phyloP scores from a whole-genome alignment of 140 eudicot species.

The Bidens hawaiensis region DNA sequence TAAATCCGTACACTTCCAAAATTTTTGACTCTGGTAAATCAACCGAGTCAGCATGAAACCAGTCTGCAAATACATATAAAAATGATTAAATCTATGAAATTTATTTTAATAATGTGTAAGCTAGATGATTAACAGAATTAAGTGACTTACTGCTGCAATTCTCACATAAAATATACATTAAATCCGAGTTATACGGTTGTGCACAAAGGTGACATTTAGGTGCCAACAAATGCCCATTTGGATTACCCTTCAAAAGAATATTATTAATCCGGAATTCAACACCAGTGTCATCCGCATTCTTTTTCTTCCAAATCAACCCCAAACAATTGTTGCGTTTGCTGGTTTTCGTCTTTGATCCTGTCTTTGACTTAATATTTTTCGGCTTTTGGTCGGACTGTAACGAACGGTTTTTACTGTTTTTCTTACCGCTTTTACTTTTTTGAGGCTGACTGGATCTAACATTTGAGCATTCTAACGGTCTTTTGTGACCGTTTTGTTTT shows the following conservation, averaged over 20 bases:
- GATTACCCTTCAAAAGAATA: conserved; percentile 53
- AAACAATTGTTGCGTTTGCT: conserved; percentile 30
- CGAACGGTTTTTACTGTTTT: conserved; percentile 15
- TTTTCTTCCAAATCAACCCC: conserved; percentile 83
- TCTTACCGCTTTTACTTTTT: conserved; percentile 20
- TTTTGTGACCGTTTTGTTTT: conserved; percentile 29
- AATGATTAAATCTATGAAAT: conserved; percentile 1
- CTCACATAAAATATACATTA: conserved; percentile 81
- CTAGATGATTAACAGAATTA: neutral
- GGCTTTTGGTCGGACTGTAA: conserved; percentile 17
- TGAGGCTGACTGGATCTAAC: conserved; percentile 8
- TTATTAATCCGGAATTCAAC: conserved; percentile 53
- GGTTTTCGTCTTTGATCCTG: conserved; percentile 18
- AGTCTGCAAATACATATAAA: conserved; percentile 47
- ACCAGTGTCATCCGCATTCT: conserved; percentile 42
- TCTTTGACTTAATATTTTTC: conserved; percentile 14
- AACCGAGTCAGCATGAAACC: conserved; percentile 93
- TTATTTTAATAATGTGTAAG: neutral
- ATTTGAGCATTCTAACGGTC: conserved; percentile 23
- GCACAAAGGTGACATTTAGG: conserved; percentile 62
- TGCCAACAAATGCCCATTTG: conserved; percentile 23
- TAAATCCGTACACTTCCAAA: conserved; percentile 54
- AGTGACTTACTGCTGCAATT: conserved; percentile 55
- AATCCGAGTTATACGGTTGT: conserved; percentile 50
- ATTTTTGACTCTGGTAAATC: conserved; percentile 66